These are phyloP conservation scores for Oryza meridionalis DNA, from an alignment of 176 grass and related monocot genomes.

Conservation along the genomic window DNA sequence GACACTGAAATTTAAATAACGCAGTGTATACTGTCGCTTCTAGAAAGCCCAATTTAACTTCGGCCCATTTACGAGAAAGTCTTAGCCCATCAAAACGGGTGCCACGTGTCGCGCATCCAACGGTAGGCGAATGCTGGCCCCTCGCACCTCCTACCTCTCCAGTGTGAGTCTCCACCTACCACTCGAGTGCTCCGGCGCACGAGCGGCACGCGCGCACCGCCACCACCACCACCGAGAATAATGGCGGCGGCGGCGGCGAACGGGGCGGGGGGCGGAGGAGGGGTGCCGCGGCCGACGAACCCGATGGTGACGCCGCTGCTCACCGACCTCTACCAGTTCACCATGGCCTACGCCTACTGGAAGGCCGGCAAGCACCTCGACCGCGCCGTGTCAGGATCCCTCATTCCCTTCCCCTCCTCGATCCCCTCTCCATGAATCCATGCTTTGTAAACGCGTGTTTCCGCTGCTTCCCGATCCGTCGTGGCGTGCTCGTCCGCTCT, in stretches of 20 bases:
- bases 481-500: not conserved
- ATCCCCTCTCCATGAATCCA: not conserved
- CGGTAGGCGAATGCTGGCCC: not conserved
- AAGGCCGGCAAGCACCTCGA: constrained; percentile 96
- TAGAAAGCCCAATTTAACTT: not conserved
- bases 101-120: not conserved
- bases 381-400: constrained; percentile 66
- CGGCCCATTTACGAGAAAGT: not conserved
- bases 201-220: not conserved
- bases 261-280: constrained; percentile 27
- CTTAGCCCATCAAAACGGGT: not conserved
- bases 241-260: constrained; percentile 36
- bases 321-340: constrained; percentile 98
- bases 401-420: not conserved
- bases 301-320: constrained; percentile 95
- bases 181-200: not conserved
- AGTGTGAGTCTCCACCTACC: not conserved
- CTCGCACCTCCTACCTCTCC: not conserved
- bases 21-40: not conserved
- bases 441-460: not conserved
- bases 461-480: not conserved
- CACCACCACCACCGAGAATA: not conserved
- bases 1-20: too few relatives aligned
- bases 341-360: constrained; percentile 99
- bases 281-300: constrained; percentile 65